Evolutionary conservation across 306 rosid genomes (phyloP), one percentile per base, ranked within the genome.

Genomic region (Trifolium subterraneum): DNA sequence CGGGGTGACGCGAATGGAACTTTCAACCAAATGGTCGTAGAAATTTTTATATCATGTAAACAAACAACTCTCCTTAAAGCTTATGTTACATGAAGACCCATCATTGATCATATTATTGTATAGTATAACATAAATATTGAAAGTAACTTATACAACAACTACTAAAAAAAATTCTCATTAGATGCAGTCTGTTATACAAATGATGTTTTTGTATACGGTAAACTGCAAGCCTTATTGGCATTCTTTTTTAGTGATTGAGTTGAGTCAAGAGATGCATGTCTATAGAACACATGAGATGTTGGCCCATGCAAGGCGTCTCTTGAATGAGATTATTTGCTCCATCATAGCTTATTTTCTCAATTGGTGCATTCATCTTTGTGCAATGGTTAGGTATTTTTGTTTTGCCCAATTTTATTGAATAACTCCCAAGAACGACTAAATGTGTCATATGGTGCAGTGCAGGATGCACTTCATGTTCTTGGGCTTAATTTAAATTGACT

Each of bases 151-250:
- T 35, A 62, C 27, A 62, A 33, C 68, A 16, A 8, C 68, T n/a
- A 1, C 68, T 31, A 60, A 14, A 29, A 15, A 3, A 7, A 15
- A n/a, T 61, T 61, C 23, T n/a, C 44, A 1, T 15, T 61, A 61
- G 44, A 33, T 31, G 23, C 9, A 7, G 44, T 33, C 14, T 8
- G 22, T 25, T 36, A 39, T 20, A 64, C 39, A 59, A 14, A 59
- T 59, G 64, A 59, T 59, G 64, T 27, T 59, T 59, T 59, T 59
- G 10, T 59, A 59, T 59, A 3, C 14, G 39, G n/a, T 59, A 22
- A 35, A 19, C 14, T 1, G 2, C 16, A 23, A 27, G 20, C 27
- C 64, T 25, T 25, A 12, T 27, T 59, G 38, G 39, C 64, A 59
- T 27, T 59, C 38, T 7, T 58, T 58, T 10, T 58, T 58, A 12